Base-by-base conservation (phyloP, 371 early-diverging fungal species). In the Mortierella sp. region DNA sequence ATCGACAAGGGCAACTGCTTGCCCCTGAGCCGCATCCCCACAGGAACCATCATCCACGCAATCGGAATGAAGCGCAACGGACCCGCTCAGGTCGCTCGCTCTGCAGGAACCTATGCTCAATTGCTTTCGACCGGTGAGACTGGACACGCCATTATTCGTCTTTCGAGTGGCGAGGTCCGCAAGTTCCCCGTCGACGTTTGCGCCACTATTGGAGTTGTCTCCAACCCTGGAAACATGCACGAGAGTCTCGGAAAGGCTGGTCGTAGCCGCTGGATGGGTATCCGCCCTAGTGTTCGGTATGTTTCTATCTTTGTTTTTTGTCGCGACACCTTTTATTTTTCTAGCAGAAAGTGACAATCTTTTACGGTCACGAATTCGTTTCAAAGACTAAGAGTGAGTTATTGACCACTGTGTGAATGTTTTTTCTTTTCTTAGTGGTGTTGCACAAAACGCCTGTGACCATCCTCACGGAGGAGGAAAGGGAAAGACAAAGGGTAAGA, bases 381-480 rank as follows among this genome's bases (percentile, higher is more conserved):
- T 16, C 14, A 60, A 60, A 5, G 16, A 32, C 43, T 21, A 74
- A 58, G n/a, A 43, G 24, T 18, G n/a, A 27, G 35, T 18, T n/a
- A 48, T 16, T 72, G 10, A 72, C 72, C 35, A 3, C 18, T 60
- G 27, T 70, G 56, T 43, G 4, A 43, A 27, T 32, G 32, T 43
- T 11, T 48, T 68, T 14, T 58, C 7, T 12, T n/a, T 48, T 87
- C 81, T 81, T 70, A 85, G 87, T 93, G 98, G 99, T 96, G 97
- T 99, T 89, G 99, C 99, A 58, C 98, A 98, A 98, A 99, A 98
- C 91, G 96, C 99, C n/a, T 92, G 93, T 74, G 99, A 99, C 91
- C 99, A 99, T 92, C 98, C 99, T 76, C 99, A 98, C 89, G 99
- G 99, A 91, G 99, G 99, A 94, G 99, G 99, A 93, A 93, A 96